Evolutionary conservation across 352 stramenopile genomes (phyloP), one percentile per base, ranked within the genome.

Genomic region (Pythium volutum): DNA sequence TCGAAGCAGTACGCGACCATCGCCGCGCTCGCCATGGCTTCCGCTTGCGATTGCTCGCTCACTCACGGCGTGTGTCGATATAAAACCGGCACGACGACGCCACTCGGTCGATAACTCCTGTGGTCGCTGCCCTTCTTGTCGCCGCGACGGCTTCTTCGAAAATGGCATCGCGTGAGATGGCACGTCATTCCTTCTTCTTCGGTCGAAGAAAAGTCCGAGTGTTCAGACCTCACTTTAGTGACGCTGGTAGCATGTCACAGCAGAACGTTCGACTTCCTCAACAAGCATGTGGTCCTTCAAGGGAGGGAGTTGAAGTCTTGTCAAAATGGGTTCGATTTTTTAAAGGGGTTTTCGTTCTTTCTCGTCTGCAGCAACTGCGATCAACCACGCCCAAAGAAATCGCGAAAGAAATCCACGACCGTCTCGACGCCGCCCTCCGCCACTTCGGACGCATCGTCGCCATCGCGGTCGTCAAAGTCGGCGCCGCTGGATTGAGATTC

Each of bases 1-100:
- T 93, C 84, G 59, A 93, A 93, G 75, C 84, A 93, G 74, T 85
- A 93, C 48, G 86, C 78, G 56, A 93, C 84, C 84, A 93, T 93
- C 52, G 76, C 81, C 0, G 76, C 79, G 60, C 73, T 89, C 65
- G 84, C 84, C 84, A 93, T 93, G 18, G 38, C 73, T 10, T 2
- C 50, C n/a, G 4, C 31, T 27, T 33, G 14, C 12, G 12, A 11
- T 47, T 25, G 12, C 15, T 52, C 45, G 26, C 31, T 36, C 14
- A 11, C 31, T 36, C 31, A 11, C 31, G 10, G 10, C 31, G 31
- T 36, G n/a, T n/a, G n/a, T n/a, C n/a, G n/a, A n/a, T n/a, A n/a
- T n/a, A n/a, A n/a, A 36, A 36, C 31, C 31, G 8, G 31, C 31
- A 36, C 31, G 31, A 36, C 31, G 31, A 36, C 16, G 43, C 2